Evolutionary conservation across 225 moss, liverwort and hornwort genomes (phyloP).

Genomic region (Asterella californica): DNA sequence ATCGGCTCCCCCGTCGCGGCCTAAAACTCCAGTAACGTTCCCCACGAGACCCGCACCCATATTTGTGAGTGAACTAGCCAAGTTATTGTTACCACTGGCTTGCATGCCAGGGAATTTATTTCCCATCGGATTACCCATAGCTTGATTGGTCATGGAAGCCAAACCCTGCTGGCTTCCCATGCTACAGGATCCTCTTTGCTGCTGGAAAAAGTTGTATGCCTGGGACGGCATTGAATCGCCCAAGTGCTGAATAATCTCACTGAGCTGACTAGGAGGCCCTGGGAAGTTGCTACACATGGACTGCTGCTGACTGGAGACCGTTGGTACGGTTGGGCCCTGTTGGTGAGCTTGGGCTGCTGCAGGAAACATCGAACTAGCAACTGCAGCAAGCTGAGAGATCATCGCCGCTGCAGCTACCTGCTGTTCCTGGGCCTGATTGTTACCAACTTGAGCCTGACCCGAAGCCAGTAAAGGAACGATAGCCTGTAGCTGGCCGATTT

Average conservation of each 20-base stretch:
- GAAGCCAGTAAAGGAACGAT: conserved; percentile 59
- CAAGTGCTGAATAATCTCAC: conserved; percentile 14
- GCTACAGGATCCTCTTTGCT: conserved; percentile 17
- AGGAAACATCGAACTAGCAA: conserved; percentile 54
- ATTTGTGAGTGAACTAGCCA: neutral
- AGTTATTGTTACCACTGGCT: conserved; percentile 18
- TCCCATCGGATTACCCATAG: conserved; percentile 37
- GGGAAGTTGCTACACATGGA: conserved; percentile 47
- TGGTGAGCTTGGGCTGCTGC: conserved; percentile 26
- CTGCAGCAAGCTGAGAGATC: conserved; percentile 71
- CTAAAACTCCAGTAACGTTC: neutral
- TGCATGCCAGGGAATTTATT: conserved; percentile 32
- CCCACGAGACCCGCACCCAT: conserved; percentile 41
- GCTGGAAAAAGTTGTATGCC: conserved; percentile 43
- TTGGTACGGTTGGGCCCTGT: conserved; percentile 14
- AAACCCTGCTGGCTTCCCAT: neutral
- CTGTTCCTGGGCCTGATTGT: conserved; percentile 43
- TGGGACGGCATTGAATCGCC: conserved; percentile 26
- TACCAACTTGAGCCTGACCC: conserved; percentile 44
- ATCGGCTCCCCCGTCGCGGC: neutral
- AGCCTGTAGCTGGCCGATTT: conserved; percentile 71
- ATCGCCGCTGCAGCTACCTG: conserved; percentile 67
- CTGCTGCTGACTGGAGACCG: conserved; percentile 8
- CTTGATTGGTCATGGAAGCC: conserved; percentile 16
- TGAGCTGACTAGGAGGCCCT: conserved; percentile 35